A percentile compares a stretch with the other conserved stretches of the same genome.
Evolutionary conservation across 139 green algal genomes (phyloP).

Genomic region (Desmodesmus armatus): DNA sequence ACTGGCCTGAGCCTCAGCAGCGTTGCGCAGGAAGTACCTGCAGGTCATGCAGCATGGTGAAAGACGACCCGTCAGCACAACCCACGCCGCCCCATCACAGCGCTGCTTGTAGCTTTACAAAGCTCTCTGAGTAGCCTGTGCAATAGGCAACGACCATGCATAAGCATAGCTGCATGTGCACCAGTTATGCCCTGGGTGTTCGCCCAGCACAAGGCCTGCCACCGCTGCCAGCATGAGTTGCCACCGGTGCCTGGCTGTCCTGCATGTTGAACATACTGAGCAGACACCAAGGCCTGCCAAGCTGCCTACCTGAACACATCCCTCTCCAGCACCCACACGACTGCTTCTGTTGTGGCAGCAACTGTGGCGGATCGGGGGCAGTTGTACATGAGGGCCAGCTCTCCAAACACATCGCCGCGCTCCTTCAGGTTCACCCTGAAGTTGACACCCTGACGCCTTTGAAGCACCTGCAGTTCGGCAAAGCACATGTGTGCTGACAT

Average conservation of each 20-base stretch:
- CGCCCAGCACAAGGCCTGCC: too few relatives aligned
- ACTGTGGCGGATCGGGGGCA: constrained; percentile 88
- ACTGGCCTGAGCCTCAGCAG: constrained; percentile 67
- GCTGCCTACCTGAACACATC: constrained; percentile 79
- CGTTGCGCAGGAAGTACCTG: constrained; percentile 82
- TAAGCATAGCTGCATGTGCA: background rate
- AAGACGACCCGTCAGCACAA: background rate
- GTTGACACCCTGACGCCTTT: constrained; percentile 87
- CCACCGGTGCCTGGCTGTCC: background rate
- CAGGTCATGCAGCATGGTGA: background rate
- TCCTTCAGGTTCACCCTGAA: constrained; percentile 92
- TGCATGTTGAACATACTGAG: constrained; percentile 11
- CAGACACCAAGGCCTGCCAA: too few relatives aligned
- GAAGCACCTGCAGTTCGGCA: constrained; percentile 76
- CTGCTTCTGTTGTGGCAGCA: constrained; percentile 83
- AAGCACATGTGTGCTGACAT: too few relatives aligned
- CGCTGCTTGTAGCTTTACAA: too few relatives aligned
- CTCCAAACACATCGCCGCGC: constrained; percentile 90
- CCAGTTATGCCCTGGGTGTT: background rate
- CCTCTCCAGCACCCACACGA: constrained; percentile 94
- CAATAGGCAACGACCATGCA: background rate
- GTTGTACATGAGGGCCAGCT: constrained; percentile 95
- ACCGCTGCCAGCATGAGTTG: background rate
- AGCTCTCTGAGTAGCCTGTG: too few relatives aligned
- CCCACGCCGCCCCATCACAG: background rate